A percentile compares a stretch with the other conserved stretches of the same genome.
phyloP scores from a whole-genome alignment of 495 filamentous ascomycete species.

The Xylaria sp. region DNA sequence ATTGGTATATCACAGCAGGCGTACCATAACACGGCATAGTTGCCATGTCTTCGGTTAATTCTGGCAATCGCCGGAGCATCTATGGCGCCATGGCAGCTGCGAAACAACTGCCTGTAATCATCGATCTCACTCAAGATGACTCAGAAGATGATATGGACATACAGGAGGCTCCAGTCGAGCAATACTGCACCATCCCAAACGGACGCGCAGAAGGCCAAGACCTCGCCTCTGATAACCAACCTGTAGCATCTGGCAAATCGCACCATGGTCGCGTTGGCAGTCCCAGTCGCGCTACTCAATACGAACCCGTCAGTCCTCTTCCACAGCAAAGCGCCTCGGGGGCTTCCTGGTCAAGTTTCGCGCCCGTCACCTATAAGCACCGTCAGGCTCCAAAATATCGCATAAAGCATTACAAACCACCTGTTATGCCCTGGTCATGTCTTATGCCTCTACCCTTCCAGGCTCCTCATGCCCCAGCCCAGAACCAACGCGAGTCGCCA shows the following conservation, averaged over 20 bases:
- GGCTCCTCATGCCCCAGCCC: not conserved
- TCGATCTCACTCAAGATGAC: not conserved
- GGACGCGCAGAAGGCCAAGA: not conserved
- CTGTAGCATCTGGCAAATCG: no score
- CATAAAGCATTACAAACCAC: no score
- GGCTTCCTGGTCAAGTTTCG: no score
- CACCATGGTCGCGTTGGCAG: no score
- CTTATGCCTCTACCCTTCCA: no score
- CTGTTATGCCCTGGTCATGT: no score
- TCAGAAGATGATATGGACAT: not conserved
- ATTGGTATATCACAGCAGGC: no score
- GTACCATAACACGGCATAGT: not conserved
- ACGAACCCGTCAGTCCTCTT: no score
- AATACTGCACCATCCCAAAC: not conserved
- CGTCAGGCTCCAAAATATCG: no score
- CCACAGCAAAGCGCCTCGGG: no score
- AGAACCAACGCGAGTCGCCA: not conserved
- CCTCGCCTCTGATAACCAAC: not conserved
- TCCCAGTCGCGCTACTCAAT: no score
- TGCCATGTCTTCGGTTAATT: not conserved
- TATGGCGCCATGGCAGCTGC: not conserved
- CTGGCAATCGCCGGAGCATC: not conserved
- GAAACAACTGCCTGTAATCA: not conserved
- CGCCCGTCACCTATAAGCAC: no score
- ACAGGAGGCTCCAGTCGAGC: not conserved